Base-by-base conservation (phyloP, 2,329 filamentous ascomycete species). In the Alternaria atra region DNA sequence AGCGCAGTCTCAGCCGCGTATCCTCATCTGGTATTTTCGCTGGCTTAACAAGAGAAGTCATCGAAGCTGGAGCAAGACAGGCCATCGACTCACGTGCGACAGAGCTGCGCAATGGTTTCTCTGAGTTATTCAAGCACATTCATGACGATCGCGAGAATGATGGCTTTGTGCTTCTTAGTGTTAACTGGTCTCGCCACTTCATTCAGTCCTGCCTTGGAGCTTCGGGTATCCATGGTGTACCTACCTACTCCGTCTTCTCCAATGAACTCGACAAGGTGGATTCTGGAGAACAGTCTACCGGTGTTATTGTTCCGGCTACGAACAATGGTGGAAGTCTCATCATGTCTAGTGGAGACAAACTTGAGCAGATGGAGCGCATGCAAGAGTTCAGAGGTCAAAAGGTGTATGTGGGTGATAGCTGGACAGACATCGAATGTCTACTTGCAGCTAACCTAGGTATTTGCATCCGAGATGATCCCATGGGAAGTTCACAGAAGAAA, bases 381-480 rank as follows among this genome's bases (percentile, higher is more conserved):
- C 64, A 64, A 12, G 57, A 39, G 7, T 25, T 25, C 25, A 58
- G 32, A 20, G 55, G 27, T 42, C 53, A 29, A 47, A 70, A 77
- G 1, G 68, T 84, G 6, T 84, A 84, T 59, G 69, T 84, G 10
- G 83, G 83, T 8, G 83, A 85, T 60, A 83, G 81, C 12, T 73
- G 77, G 47, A 83, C 82, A 2, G 83, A 85, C 60, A 79, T 84
- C 20, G 81, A 82, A 44, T 80, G 79, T 46, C 69, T 84, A 1
- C 64, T 81, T 3, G 75, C 71, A 17, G 82, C 81, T 2, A 80
- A 84, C 61, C 48, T 84, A 17, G 83, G 83, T 1, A 78, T 84
- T 4, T 84, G 82, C 66, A 76, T 83, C 12, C 72, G 77, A 5
- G 80, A 82, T 52, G 73, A 79, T 6, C 70, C 73, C 4, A 72